These are phyloP conservation scores for Hemileccinum impolitum DNA, from an alignment of 768 basidiomycete species.

Conservation along the genomic window DNA sequence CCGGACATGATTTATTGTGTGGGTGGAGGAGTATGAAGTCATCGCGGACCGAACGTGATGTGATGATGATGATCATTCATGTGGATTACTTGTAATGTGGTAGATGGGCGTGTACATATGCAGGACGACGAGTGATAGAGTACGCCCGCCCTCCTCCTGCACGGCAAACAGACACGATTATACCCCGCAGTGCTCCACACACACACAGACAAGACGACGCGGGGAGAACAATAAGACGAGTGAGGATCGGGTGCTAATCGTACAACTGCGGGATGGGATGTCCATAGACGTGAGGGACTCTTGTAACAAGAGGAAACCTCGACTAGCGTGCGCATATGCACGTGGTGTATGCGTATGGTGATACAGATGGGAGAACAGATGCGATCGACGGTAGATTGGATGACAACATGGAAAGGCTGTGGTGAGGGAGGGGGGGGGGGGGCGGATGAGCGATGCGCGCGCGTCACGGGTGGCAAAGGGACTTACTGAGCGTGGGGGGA, in stretches of 20 bases:
- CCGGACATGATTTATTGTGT: not conserved
- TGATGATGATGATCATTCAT: slow-evolving; percentile 3
- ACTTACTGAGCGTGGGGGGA: slow-evolving; percentile 19
- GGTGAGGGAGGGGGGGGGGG: too few relatives aligned
- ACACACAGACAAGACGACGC: slow-evolving; percentile 3
- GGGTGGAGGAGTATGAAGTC: slow-evolving; percentile 22
- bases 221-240: slow-evolving; percentile 3
- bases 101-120: slow-evolving; percentile 26
- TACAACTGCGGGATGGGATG: slow-evolving; percentile 25
- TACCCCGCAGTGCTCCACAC: slow-evolving; percentile 13
- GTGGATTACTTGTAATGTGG: slow-evolving; percentile 4
- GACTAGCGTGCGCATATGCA: slow-evolving; percentile 36
- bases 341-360: slow-evolving; percentile 33
- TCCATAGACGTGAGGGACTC: slow-evolving; percentile 11
- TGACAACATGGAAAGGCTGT: slow-evolving; percentile 22
- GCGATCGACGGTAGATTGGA: slow-evolving; percentile 29
- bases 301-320: not conserved
- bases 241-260: slow-evolving; percentile 10
- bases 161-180: slow-evolving; percentile 14
- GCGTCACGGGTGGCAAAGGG: not conserved
- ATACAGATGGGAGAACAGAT: slow-evolving; percentile 29
- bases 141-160: slow-evolving; percentile 24
- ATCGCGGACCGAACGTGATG: slow-evolving; percentile 19
- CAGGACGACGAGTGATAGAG: slow-evolving; percentile 19
- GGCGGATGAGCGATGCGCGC: slow-evolving; percentile 10